These are phyloP conservation scores for Lolium rigidum DNA, from an alignment of 176 grass and related monocot species.

Conservation along the genomic window DNA sequence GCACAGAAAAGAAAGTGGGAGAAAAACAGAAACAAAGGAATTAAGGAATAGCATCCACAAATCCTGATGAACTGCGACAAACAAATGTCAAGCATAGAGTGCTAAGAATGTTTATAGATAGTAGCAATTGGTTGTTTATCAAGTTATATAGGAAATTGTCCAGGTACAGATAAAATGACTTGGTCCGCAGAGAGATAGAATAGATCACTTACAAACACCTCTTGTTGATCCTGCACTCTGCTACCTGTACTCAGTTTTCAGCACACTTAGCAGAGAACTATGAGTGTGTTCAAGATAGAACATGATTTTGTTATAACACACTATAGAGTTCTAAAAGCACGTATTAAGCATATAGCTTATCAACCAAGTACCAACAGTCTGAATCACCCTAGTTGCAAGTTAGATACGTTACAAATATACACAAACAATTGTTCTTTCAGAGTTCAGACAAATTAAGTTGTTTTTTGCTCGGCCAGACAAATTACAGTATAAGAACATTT, in stretches of 20 bases:
- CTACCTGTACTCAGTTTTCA: neutral
- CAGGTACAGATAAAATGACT: slow-evolving; percentile 2
- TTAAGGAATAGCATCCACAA: neutral
- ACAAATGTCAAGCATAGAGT: slow-evolving; percentile 17
- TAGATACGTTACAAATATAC: neutral
- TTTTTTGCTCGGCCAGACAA: neutral
- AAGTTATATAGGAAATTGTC: neutral
- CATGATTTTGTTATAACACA: neutral
- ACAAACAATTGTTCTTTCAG: neutral
- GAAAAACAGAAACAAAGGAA: neutral
- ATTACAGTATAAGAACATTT: neutral
- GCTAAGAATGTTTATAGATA: neutral
- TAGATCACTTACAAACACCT: neutral
- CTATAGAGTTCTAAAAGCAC: neutral
- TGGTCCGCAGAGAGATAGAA: neutral
- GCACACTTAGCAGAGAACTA: neutral
- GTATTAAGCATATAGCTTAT: neutral
- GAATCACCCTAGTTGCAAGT: too few species aligned
- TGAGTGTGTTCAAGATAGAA: slow-evolving; percentile 18
- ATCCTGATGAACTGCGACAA: neutral
- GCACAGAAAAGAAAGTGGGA: neutral
- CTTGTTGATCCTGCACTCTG: neutral
- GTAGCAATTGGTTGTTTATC: neutral
- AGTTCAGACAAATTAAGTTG: neutral
- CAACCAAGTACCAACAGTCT: neutral